Evolutionary conservation across 352 stramenopile species (phyloP).

Genomic region (Phytophthora vignae): DNA sequence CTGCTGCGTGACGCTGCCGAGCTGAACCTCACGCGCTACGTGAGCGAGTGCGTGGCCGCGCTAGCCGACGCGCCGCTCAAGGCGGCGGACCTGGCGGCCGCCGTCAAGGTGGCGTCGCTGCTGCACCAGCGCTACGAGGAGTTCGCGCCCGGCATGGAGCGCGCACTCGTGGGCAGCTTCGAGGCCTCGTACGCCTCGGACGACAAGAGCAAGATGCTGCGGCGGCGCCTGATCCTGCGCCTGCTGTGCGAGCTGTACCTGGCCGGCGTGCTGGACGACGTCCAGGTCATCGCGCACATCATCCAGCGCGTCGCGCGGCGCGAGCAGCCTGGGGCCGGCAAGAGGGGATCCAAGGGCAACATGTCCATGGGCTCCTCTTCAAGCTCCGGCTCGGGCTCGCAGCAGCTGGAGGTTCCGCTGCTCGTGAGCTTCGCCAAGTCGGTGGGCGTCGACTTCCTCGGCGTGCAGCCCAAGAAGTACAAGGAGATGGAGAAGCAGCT

Average conservation of each 20-base stretch:
- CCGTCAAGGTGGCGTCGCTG: conserved; percentile 86
- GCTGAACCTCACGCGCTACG: conserved; percentile 95
- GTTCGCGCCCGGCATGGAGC: conserved; percentile 76
- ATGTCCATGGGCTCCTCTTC: conserved; percentile 35
- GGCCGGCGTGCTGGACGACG: conserved; percentile 79
- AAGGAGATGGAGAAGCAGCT: conserved; percentile 61
- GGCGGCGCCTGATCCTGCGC: conserved; percentile 75
- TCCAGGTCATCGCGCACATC: conserved; percentile 80
- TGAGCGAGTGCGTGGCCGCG: conserved; percentile 94
- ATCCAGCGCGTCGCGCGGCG: conserved; percentile 76
- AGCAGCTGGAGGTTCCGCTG: conserved; percentile 92
- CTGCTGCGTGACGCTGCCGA: conserved; percentile 89
- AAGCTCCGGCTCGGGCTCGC: conserved; percentile 17
- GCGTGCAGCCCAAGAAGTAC: conserved; percentile 70
- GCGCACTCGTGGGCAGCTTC: conserved; percentile 63
- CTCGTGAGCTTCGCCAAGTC: conserved; percentile 96
- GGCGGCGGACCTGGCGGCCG: conserved; percentile 82
- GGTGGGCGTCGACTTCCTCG: conserved; percentile 91
- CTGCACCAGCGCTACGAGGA: conserved; percentile 94
- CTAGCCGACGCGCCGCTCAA: conserved; percentile 91
- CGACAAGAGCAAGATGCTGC: conserved; percentile 81
- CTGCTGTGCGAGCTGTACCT: conserved; percentile 89
- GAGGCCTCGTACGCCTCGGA: conserved; percentile 66
- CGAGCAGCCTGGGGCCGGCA: conserved; percentile 35
- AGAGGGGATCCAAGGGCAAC: conserved; percentile 46